phyloP scores from a whole-genome alignment of 768 basidiomycete genomes.

The Roridomyces roridus region DNA sequence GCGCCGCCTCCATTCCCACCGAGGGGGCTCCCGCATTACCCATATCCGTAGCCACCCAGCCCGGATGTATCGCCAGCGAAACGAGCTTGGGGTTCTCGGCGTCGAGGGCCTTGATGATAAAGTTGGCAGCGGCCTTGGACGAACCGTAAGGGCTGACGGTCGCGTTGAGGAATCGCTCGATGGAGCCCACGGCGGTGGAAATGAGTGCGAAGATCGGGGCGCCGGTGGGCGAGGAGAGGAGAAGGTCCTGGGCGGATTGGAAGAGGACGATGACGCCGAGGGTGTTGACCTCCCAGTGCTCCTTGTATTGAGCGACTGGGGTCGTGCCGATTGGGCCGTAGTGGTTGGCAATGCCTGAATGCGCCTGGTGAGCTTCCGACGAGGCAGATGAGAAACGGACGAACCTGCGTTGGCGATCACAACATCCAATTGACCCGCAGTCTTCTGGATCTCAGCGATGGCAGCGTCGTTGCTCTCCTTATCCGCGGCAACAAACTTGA shows the following conservation, averaged over 20 bases:
- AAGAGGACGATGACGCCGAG: too few species aligned
- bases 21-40: background rate
- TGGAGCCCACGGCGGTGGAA: background rate
- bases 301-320: too few species aligned
- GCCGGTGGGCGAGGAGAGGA: background rate
- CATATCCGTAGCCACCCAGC: constrained; percentile 1
- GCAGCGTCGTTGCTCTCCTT: background rate
- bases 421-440: too few species aligned
- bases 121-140: too few species aligned
- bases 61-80: background rate
- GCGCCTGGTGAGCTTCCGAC: too few species aligned
- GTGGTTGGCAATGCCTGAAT: background rate
- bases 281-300: constrained; percentile 4
- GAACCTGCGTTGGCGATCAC: too few species aligned
- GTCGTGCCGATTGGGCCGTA: background rate
- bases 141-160: background rate
- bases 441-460: background rate
- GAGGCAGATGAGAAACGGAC: too few species aligned
- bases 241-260: background rate
- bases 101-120: too few species aligned
- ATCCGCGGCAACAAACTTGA: background rate
- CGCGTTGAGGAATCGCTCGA: too few species aligned
- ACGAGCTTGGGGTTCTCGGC: too few species aligned
- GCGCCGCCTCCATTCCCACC: background rate
- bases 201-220: background rate